Conservation (phyloP, 2,329 filamentous ascomycete species). For the Harringtonia aguacate region DNA sequence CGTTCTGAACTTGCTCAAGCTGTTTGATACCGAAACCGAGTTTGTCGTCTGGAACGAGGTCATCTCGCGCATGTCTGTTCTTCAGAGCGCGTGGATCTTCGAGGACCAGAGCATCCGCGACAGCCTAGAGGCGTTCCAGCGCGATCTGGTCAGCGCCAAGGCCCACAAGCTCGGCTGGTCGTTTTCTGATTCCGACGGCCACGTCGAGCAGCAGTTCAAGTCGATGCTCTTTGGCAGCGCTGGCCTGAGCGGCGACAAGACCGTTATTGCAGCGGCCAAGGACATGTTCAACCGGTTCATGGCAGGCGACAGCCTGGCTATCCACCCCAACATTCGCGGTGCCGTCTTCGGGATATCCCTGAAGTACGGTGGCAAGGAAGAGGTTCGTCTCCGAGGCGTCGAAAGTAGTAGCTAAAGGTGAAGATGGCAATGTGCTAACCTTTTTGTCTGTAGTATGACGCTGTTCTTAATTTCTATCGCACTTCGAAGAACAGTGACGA, state of each 20-base stretch:
- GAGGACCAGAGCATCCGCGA: conserved; percentile 65
- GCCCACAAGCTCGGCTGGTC: conserved; percentile 83
- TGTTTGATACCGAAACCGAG: conserved; percentile 74
- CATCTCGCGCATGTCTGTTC: conserved; percentile 62
- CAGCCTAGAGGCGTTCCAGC: conserved; percentile 74
- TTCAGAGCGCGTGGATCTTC: conserved; percentile 81
- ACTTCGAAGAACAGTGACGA: conserved; percentile 71
- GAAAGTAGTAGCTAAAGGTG: no score
- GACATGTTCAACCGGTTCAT: conserved; percentile 86
- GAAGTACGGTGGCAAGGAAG: conserved; percentile 73
- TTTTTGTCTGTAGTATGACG: conserved; percentile 55
- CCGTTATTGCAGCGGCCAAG: conserved; percentile 68
- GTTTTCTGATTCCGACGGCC: conserved; percentile 74
- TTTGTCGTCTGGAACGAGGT: conserved; percentile 97
- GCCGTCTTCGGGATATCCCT: conserved; percentile 80
- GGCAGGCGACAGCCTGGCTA: conserved; percentile 64
- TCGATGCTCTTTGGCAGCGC: conserved; percentile 78
- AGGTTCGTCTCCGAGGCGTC: conserved; percentile 39
- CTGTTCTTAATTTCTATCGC: conserved; percentile 64
- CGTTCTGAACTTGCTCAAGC: conserved; percentile 72
- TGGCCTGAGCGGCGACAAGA: conserved; percentile 68
- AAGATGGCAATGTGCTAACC: neutral
- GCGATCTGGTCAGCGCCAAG: conserved; percentile 64
- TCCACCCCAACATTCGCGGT: conserved; percentile 84
- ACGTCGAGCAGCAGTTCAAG: conserved; percentile 93